phyloP scores from a whole-genome alignment of 2,329 filamentous ascomycete genomes.

The Neophaeococcomyces aloes region DNA sequence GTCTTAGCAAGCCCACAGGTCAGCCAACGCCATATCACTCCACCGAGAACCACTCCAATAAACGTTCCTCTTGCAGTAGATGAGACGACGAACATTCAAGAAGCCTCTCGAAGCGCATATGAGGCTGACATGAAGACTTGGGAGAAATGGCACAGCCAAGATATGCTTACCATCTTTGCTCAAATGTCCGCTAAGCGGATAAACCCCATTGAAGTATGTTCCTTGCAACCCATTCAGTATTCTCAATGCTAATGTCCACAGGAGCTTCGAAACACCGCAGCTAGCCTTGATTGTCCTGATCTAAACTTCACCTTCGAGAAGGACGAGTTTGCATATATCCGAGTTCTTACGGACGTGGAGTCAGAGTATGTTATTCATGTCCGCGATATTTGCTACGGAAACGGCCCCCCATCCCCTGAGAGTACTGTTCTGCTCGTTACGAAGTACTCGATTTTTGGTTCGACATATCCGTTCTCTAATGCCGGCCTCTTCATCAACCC shows the following conservation, averaged over 20 bases:
- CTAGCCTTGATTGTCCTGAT: background rate
- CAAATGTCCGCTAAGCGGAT: background rate
- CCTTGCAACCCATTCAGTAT: background rate
- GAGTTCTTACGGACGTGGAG: background rate
- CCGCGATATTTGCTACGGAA: slow-evolving; percentile 7
- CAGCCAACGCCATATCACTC: no score
- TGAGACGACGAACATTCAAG: no score
- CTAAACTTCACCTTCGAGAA: slow-evolving; percentile 8
- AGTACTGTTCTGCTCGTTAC: slow-evolving; percentile 8
- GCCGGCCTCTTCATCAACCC: background rate
- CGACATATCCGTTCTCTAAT: slow-evolving; percentile 1
- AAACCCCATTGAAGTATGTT: background rate
- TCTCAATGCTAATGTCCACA: background rate
- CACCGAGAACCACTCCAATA: no score
- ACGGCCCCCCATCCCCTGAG: background rate
- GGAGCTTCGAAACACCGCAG: background rate
- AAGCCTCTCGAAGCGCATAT: background rate
- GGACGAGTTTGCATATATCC: slow-evolving; percentile 5
- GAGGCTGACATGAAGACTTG: background rate
- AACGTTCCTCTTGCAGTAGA: no score
- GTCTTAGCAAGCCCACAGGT: no score
- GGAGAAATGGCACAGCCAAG: slow-evolving; percentile 7
- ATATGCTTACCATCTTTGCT: slow-evolving; percentile 6
- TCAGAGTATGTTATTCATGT: slow-evolving; percentile 8
- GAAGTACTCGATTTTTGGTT: slow-evolving; percentile 8